Base-by-base conservation (phyloP, 805 yeast species). In the Scheffersomyces coipomensis region DNA sequence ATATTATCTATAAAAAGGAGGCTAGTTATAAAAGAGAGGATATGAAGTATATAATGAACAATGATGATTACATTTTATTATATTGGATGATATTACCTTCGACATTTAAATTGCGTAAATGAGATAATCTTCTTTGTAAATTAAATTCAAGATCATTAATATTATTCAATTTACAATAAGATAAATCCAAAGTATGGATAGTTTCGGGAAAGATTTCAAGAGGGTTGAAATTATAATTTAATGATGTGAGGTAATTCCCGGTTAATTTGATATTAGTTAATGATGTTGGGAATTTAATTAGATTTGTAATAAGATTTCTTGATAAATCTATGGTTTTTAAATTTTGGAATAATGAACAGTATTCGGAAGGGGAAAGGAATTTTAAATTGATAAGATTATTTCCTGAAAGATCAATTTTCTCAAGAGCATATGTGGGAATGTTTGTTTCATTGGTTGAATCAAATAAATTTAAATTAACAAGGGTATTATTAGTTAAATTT, bases 401-500 rank as follows among this genome's bases (percentile, higher is more conserved):
- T 9, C 64, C 55, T 5, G 61, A 51, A 10, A 62, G 46, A 29
- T 48, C 13, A 61, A 35, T 8, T 13, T 16, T n/a, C 9, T 30
- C 23, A 33, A 26, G 21, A 11, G 24, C 11, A 9, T 12, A 18
- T 2, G 6, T 9, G 13, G 27, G 27, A 24, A 12, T 6, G 5
- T 24, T 8, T 9, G 7, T 24, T 7, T 15, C 13, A 19, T 16
- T 25, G 12, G 13, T 33, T 10, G 13, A 11, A 12, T 24, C 25
- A 6, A n/a, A 7, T n/a, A 39, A 33, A 22, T 31, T 25, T 4
- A 38, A 24, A 15, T 16, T 18, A 38, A 48, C 42, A 19, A 58
- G 34, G 21, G 53, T 54, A 38, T 59, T 59, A 40, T 59, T 59
- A 29, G 60, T 48, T 2, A 58, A 37, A 36, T 59, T 45, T 15